Conservation (phyloP, 805 yeast genomes). For the Saccharomyces eubayanus region DNA sequence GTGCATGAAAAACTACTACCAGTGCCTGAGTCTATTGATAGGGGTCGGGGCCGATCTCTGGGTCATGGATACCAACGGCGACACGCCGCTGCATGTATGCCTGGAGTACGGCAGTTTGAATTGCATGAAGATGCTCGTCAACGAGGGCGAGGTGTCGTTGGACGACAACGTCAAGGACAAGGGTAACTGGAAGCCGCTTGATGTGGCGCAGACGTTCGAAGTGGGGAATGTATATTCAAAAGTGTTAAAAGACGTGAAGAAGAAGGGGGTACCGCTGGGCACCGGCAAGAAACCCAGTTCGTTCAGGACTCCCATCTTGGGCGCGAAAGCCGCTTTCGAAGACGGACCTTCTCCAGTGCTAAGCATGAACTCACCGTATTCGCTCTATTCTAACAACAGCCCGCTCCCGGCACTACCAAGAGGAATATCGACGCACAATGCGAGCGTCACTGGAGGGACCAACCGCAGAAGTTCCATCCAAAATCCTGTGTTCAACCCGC, state of each 20-base stretch:
- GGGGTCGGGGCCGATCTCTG: conserved; percentile 74
- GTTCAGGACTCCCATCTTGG: conserved; percentile 22
- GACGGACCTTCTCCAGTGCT: conserved; percentile 26
- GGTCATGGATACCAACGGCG: conserved; percentile 61
- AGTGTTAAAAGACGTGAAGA: conserved; percentile 18
- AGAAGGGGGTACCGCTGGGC: conserved; percentile 6
- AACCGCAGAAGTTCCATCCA: conserved; percentile 2
- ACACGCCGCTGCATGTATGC: conserved; percentile 80
- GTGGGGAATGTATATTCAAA: conserved; percentile 37
- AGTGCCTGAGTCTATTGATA: conserved; percentile 54
- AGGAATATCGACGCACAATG: not conserved
- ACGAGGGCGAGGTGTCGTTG: conserved; percentile 35
- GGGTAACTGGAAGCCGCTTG: conserved; percentile 59
- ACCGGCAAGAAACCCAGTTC: conserved; percentile 13
- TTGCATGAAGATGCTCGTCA: conserved; percentile 46
- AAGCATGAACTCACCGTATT: conserved; percentile 19
- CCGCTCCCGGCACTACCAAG: not conserved
- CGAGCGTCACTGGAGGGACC: not conserved
- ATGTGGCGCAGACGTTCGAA: conserved; percentile 48
- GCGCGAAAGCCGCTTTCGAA: conserved; percentile 21
- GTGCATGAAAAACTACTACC: conserved; percentile 48
- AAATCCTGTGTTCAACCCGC: not conserved
- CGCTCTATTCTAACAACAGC: conserved; percentile 1
- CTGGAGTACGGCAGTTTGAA: conserved; percentile 57
- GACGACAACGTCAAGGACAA: conserved; percentile 43